Base-by-base conservation (phyloP, 164 flowering plant genomes). In the Umbellularia californica region DNA sequence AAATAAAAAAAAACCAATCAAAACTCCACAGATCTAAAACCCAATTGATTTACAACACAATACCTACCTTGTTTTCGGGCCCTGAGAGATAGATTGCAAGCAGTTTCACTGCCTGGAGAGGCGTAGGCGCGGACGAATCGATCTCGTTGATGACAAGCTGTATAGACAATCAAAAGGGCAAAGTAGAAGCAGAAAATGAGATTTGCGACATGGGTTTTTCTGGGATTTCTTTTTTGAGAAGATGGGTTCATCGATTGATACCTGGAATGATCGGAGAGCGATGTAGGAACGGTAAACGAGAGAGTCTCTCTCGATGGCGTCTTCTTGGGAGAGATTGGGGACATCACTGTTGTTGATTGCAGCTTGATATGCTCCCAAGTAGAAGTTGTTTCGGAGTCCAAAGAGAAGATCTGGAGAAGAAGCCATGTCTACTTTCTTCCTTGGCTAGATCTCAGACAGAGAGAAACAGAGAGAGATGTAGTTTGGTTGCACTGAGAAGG, bases 51-150 rank as follows among this genome's bases (percentile, higher is more conserved):
- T n/a, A 33, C 3, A 17, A 41, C 13, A 71, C 7, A 69, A 28
- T 14, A 27, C 70, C n/a, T 22, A 93, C 99, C 98, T 93, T 95
- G 77, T 84, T 83, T 6, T 79, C 85, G 13, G 96, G 89, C 71
- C 81, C 76, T n/a, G 88, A 86, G 58, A 93, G 90, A 80, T 95
- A 93, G 64, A 86, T 69, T 22, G 99, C 98, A 24, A 95, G 96
- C 83, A 93, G 78, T 75, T 95, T 95, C 64, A 95, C 95, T 13
- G 98, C 99, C 75, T 95, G 99, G 58, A 93, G 95, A 60, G 98
- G 86, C 68, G 99, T 93, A 0, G 97, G 82, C 1, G 98, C 95
- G 0, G 96, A 86, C 12, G 84, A 76, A 77, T 92, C 90, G 82
- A 95, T 90, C 88, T 95, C 99, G 67, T 73, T 81, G 78, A 91